Percentiles rank a stretch among this genome's conserved stretches.
These are phyloP conservation scores for Murraya koenigii DNA, from an alignment of 345 rosid species.

Conservation along the genomic window DNA sequence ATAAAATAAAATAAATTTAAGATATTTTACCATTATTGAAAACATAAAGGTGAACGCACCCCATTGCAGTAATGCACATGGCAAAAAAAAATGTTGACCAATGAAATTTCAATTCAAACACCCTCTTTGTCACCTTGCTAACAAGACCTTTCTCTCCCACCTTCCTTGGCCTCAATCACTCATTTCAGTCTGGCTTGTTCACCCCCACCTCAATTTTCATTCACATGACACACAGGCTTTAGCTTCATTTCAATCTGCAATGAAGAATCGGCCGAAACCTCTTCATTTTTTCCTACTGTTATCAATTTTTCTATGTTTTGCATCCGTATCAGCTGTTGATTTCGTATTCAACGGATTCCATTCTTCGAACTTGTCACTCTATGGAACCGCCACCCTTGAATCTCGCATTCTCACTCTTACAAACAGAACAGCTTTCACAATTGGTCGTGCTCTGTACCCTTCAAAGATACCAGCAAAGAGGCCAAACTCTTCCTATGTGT, in stretches of 20 bases:
- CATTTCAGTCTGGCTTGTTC: not conserved
- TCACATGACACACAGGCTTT: constrained; percentile 5
- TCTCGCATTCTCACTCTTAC: constrained; percentile 61
- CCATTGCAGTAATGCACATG: not conserved
- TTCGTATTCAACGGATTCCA: constrained; percentile 75
- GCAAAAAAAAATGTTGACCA: not conserved
- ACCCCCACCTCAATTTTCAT: too few species aligned
- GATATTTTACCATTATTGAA: too few species aligned
- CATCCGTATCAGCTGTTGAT: constrained; percentile 38
- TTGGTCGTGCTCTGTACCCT: constrained; percentile 67
- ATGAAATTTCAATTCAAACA: not conserved
- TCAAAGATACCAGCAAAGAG: constrained; percentile 39
- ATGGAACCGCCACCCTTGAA: constrained; percentile 44
- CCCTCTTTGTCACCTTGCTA: not conserved
- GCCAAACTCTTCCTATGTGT: constrained; percentile 35
- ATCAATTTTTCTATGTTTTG: constrained; percentile 11
- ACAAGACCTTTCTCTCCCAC: not conserved
- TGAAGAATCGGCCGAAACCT: constrained; percentile 22
- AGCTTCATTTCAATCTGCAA: constrained; percentile 11
- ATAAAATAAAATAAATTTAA: too few species aligned
- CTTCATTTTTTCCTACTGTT: constrained; percentile 1
- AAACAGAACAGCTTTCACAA: constrained; percentile 38
- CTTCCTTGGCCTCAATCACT: not conserved
- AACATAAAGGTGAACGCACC: too few species aligned
- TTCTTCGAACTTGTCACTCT: constrained; percentile 37